These are phyloP conservation scores for Discostella stelligera DNA, from an alignment of 352 stramenopile species.

Conservation along the genomic window DNA sequence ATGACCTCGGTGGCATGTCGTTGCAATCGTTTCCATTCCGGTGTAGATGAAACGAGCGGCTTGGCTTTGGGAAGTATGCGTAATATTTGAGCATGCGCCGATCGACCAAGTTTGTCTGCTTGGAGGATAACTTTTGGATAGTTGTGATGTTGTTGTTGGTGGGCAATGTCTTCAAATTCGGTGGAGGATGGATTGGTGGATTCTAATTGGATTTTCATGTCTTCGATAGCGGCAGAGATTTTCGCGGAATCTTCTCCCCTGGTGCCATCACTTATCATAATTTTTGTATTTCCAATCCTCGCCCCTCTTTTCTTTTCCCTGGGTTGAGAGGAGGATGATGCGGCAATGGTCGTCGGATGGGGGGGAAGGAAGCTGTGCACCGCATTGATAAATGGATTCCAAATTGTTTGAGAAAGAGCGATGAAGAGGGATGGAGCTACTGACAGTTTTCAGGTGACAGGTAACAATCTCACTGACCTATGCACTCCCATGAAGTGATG, in stretches of 20 bases:
- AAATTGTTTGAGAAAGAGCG: neutral
- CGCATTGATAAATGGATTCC: neutral
- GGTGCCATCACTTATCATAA: neutral
- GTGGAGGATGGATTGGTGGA: neutral
- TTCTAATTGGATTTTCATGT: conserved; percentile 5
- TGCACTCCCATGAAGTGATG: neutral
- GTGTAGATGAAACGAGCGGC: conserved; percentile 57
- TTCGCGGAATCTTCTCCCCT: neutral
- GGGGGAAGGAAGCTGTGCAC: neutral
- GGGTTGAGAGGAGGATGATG: neutral
- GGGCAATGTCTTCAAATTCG: neutral
- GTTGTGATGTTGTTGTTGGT: conserved; percentile 20
- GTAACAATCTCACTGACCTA: neutral
- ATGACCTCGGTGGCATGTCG: conserved; percentile 78
- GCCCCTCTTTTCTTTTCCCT: neutral
- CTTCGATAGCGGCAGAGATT: neutral
- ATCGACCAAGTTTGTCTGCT: conserved; percentile 27
- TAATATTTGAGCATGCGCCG: conserved; percentile 21
- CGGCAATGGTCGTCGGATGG: neutral
- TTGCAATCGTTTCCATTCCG: conserved; percentile 74
- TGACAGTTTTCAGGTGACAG: too few relatives aligned
- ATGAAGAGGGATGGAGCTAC: too few relatives aligned
- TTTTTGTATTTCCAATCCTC: neutral
- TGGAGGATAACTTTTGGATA: conserved; percentile 29
- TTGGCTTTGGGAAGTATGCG: conserved; percentile 8